Percentiles rank a stretch among this genome's conserved stretches.
phyloP scores from a whole-genome alignment of 768 basidiomycete genomes.

The Panus rudis region DNA sequence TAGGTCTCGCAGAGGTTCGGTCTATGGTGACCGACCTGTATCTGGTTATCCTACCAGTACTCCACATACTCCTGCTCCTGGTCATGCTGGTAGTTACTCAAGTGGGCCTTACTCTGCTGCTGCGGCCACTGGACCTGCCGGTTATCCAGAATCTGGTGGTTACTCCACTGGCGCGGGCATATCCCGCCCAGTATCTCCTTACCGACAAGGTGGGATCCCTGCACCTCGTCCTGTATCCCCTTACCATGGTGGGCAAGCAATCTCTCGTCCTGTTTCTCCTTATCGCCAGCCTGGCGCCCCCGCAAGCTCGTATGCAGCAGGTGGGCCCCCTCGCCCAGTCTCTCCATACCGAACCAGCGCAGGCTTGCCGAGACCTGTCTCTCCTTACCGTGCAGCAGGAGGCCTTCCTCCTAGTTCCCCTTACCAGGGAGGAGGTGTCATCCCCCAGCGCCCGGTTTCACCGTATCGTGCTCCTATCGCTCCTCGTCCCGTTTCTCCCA shows the following conservation, averaged over 20 bases:
- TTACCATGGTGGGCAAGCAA: slow-evolving; percentile 8
- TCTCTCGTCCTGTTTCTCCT: slow-evolving; percentile 16
- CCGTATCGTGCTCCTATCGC: slow-evolving; percentile 2
- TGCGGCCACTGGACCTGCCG: neutral
- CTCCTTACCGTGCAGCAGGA: slow-evolving; percentile 10
- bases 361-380: slow-evolving; percentile 12
- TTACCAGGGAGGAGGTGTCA: slow-evolving; percentile 10
- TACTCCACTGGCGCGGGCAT: neutral
- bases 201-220: slow-evolving; percentile 1
- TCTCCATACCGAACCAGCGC: slow-evolving; percentile 20
- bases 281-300: slow-evolving; percentile 9
- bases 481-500: slow-evolving; percentile 17
- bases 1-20: neutral
- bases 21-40: slow-evolving; percentile 1
- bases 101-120: neutral
- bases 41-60: slow-evolving; percentile 20
- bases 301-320: too few species aligned
- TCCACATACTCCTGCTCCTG: neutral
- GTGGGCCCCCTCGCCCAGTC: slow-evolving; percentile 12
- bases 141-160: too few species aligned
- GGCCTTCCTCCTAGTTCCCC: slow-evolving; percentile 12
- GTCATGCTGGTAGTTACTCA: neutral
- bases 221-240: slow-evolving; percentile 14
- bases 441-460: slow-evolving; percentile 2
- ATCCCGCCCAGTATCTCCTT: slow-evolving; percentile 12